Evolutionary conservation across 2,329 filamentous ascomycete genomes (phyloP), one percentile per base, ranked within the genome.

Genomic region (Claviceps cyperi): DNA sequence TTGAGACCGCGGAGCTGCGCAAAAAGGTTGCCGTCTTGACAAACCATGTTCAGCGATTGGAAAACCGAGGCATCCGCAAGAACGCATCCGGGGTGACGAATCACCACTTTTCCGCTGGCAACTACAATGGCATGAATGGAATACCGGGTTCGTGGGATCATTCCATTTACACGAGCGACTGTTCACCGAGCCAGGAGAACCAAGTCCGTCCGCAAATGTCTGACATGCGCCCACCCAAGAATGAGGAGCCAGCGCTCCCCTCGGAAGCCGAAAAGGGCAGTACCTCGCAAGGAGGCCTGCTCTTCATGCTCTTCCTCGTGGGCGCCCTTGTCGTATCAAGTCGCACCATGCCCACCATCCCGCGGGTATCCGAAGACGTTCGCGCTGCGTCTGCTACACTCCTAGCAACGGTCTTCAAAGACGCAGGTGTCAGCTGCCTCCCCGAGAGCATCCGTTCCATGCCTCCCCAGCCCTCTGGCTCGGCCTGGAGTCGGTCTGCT

Each of bases 301-400:
- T 97, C 65, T 84, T 91, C 67, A 94, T 96, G 88, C 85, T 96
- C 58, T 85, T 98, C 62, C 84, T 98, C 50, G 90, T 95, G 56
- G 92, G 92, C 63, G 92, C 92, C 49, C 95, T 96, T 63, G 89
- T 97, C 59, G 84, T 92, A 54, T 96, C 91, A 35, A 94, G 90
- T 69, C 81, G 81, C 57, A 78, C 81, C 43, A 74, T 82, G 19
- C 79, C 82, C 39, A 79, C 80, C 57, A 82, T 94, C 58, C 85
- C 86, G 47, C 78, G 78, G 51, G 83, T 91, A 62, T 84, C 87
- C 37, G 84, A 91, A 51, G 85, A 91, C 58, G 80, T 92, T 51
- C 83, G 86, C 52, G 83, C 79, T 55, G 86, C 85, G 40, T 88
- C 86, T 14, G 83, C 85, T 47, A 80, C 81, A 19, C 77, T 92